Conservation (phyloP, 305 asterid genomes). For the Rubia peregrina region DNA sequence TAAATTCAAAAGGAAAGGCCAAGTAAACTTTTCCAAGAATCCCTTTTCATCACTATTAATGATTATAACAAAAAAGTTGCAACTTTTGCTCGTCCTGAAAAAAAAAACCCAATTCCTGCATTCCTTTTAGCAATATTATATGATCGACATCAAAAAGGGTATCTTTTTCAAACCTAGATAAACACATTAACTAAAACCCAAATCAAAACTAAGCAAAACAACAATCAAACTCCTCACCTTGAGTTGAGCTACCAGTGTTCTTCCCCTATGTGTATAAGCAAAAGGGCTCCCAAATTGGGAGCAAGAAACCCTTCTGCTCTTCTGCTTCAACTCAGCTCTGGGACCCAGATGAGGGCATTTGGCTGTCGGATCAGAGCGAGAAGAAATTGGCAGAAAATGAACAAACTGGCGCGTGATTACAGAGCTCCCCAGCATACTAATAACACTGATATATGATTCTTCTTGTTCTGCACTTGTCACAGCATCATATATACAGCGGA, state of each 20-base stretch:
- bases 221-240: slow-evolving; percentile 4
- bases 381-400: slow-evolving; percentile 3
- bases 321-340: background rate
- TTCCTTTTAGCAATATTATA: too few relatives aligned
- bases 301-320: background rate
- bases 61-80: too few relatives aligned
- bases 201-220: background rate
- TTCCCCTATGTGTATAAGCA: background rate
- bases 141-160: background rate
- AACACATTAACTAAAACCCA: background rate
- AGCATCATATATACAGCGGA: slow-evolving; percentile 8
- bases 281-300: slow-evolving; percentile 10
- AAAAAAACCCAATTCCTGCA: background rate
- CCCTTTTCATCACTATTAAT: background rate
- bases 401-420: slow-evolving; percentile 19
- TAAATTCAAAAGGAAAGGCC: background rate
- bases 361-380: background rate
- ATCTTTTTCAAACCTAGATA: background rate
- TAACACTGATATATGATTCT: slow-evolving; percentile 4
- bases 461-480: slow-evolving; percentile 10
- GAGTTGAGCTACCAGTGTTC: background rate
- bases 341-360: background rate
- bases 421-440: slow-evolving; percentile 36
- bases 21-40: background rate
- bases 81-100: too few relatives aligned